These are phyloP conservation scores for Penicillium corylophilum DNA, from an alignment of 2,329 filamentous ascomycete genomes.

Conservation along the genomic window DNA sequence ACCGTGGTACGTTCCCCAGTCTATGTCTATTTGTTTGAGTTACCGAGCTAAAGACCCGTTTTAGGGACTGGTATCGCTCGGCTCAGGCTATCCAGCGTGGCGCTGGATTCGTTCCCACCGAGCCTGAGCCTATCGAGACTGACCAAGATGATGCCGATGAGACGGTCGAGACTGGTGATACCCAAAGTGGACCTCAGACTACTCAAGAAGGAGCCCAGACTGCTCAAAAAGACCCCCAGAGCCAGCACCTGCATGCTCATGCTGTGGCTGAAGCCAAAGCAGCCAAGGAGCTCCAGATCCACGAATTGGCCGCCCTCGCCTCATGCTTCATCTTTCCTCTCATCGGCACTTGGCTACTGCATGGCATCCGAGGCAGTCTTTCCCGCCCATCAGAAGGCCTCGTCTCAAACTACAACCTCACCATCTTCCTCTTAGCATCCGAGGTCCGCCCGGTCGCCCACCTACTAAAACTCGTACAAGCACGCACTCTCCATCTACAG, in stretches of 20 bases:
- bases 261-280: constrained; percentile 38
- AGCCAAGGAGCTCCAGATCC: constrained; percentile 64
- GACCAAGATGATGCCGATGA: constrained; percentile 18
- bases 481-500: constrained; percentile 78
- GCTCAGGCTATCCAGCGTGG: constrained; percentile 63
- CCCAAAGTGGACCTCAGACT: neutral
- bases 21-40: constrained; percentile 6
- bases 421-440: constrained; percentile 82
- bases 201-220: neutral
- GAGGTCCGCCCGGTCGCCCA: constrained; percentile 83
- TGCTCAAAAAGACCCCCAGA: constrained; percentile 4
- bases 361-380: constrained; percentile 75
- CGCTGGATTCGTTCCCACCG: constrained; percentile 24
- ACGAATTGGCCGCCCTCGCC: constrained; percentile 72
- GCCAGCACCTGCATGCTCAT: constrained; percentile 5
- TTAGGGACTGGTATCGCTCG: constrained; percentile 71
- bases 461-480: constrained; percentile 74
- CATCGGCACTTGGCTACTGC: constrained; percentile 78
- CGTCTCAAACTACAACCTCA: constrained; percentile 89
- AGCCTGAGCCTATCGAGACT: constrained; percentile 19
- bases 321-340: constrained; percentile 79
- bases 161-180: constrained; percentile 26
- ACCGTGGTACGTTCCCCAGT: constrained; percentile 66
- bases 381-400: constrained; percentile 81
- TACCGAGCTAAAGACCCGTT: neutral